phyloP scores from a whole-genome alignment of 75 land plant species.

The Larix kaempferi region DNA sequence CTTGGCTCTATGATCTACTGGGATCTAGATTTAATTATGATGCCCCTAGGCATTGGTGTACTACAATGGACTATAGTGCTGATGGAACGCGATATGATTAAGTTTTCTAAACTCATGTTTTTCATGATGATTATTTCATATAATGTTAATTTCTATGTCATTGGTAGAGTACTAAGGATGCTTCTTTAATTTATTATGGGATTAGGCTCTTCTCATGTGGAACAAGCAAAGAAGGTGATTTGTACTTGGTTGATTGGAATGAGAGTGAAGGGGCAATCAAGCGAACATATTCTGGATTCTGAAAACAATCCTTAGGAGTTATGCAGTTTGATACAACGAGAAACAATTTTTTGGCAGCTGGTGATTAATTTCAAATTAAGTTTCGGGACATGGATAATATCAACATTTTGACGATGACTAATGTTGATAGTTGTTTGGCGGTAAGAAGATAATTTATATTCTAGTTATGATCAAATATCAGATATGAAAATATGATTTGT shows the following conservation, averaged over 20 bases:
- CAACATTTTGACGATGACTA: constrained; percentile 14
- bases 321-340: constrained; percentile 22
- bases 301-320: constrained; percentile 16
- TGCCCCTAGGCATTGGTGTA: too few relatives aligned
- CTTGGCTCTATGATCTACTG: too few relatives aligned
- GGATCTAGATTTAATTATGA: too few relatives aligned
- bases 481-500: too few relatives aligned
- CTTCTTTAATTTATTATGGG: too few relatives aligned
- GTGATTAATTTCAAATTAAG: constrained; percentile 21
- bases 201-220: constrained; percentile 22
- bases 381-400: constrained; percentile 26
- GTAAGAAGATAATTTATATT: constrained; percentile 1
- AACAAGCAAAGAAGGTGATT: constrained; percentile 28
- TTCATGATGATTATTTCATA: too few relatives aligned
- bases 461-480: too few relatives aligned
- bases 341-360: constrained; percentile 18
- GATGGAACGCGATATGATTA: too few relatives aligned
- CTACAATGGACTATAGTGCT: too few relatives aligned
- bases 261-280: constrained; percentile 29
- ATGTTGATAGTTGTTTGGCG: constrained; percentile 17
- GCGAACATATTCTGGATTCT: constrained; percentile 16
- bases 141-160: too few relatives aligned
- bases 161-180: too few relatives aligned
- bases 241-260: constrained; percentile 21
- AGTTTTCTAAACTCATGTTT: too few relatives aligned